Conservation (phyloP, 495 filamentous ascomycete genomes). For the Penicillium canariense region DNA sequence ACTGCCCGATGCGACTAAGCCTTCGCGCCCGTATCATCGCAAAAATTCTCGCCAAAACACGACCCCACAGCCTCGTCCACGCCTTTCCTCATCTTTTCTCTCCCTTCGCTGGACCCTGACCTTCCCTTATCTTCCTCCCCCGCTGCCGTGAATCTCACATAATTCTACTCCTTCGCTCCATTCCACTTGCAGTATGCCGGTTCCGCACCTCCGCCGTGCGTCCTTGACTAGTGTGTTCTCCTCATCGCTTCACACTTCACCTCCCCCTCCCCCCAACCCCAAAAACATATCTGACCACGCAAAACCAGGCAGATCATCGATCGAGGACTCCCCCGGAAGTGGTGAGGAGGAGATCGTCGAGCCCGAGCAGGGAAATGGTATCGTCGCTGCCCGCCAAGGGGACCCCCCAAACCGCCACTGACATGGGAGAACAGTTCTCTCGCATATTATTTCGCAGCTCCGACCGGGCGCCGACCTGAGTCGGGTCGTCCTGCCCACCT, state of each 20-base stretch:
- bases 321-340: slow-evolving; percentile 44
- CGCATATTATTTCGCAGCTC: slow-evolving; percentile 95
- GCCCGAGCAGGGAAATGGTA: slow-evolving; percentile 60
- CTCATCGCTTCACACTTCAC: too few species aligned
- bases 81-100: not conserved
- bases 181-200: slow-evolving; percentile 33
- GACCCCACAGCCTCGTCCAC: not conserved
- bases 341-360: slow-evolving; percentile 78
- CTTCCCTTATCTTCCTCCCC: not conserved
- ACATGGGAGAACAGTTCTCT: slow-evolving; percentile 60
- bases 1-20: slow-evolving; percentile 5
- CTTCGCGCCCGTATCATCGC: not conserved
- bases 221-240: slow-evolving; percentile 30
- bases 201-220: slow-evolving; percentile 31
- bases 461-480: slow-evolving; percentile 93
- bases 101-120: not conserved
- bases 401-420: not conserved
- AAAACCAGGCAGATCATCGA: slow-evolving; percentile 53
- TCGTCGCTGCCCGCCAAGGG: not conserved
- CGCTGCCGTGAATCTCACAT: not conserved
- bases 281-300: slow-evolving; percentile 37
- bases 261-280: slow-evolving; percentile 4
- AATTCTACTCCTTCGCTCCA: slow-evolving; percentile 13
- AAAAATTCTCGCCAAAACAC: not conserved
- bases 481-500: slow-evolving; percentile 91